Base-by-base conservation (phyloP, 306 rosid genomes). In the Quercus bicolor region DNA sequence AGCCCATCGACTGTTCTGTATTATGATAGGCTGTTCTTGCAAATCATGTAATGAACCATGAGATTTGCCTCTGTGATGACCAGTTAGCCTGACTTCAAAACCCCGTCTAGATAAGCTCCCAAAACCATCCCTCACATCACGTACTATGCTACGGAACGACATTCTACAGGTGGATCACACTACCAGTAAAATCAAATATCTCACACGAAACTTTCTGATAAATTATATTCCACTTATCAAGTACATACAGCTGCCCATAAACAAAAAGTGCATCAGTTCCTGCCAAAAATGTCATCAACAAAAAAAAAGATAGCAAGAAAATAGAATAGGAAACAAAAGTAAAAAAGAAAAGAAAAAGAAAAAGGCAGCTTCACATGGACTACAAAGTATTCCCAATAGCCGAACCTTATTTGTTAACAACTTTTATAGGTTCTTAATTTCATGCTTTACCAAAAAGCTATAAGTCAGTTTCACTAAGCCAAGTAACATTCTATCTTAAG, bases 121-220 rank as follows among this genome's bases (percentile, higher is more conserved):
- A 55, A 93, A 84, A 31, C 98, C 92, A 81, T 91, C 98, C 82
- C 97, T 89, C 23, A 93, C 90, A 16, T 93, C 98, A 54, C 98
- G 98, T 71, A 93, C 93, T 82, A 93, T 93, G 83, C 97, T 93
- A 26, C 97, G 93, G 87, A 93, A 93, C 10, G 98, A 93, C 98
- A 93, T 93, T 85, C 80, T 86, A 78, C 75, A 68, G 56, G 70
- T 15, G 55, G 62, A 52, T 55, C 84, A 64, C 77, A 74, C 55
- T 65, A 81, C 66, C 28, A 16, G 18, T 66, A 76, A 70, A 77
- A 76, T 66, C 66, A 74, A 65, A 18, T 77, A 40, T 74, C 77
- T 77, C 69, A 68, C 76, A 77, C 11, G 34, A 43, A 81, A 80
- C 68, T 19, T 60, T 81, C 78, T 70, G 81, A 57, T 33, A 68